Evolutionary conservation across 2,329 filamentous ascomycete species (phyloP).

Genomic region (Dryadomyces sulphureus): DNA sequence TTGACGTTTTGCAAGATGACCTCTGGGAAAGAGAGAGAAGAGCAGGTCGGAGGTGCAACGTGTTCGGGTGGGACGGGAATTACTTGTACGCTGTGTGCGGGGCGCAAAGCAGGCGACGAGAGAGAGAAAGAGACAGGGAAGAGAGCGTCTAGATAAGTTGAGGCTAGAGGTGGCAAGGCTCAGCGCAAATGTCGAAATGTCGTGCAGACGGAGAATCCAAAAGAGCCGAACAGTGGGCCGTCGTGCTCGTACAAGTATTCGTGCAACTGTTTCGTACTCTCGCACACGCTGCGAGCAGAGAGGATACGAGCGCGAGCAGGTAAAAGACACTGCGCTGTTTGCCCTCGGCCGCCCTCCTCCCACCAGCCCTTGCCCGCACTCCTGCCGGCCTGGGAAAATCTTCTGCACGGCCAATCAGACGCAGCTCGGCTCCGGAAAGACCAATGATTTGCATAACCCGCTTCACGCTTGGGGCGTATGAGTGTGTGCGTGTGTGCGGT

Average conservation of each 20-base stretch:
- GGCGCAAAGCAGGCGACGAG: too few relatives aligned
- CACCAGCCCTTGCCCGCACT: background rate
- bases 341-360: too few relatives aligned
- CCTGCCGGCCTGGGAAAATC: background rate
- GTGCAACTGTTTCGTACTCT: too few relatives aligned
- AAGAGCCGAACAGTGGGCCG: background rate
- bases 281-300: too few relatives aligned
- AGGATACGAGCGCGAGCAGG: too few relatives aligned
- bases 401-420: slow-evolving; percentile 5
- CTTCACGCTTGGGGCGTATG: background rate
- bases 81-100: too few relatives aligned
- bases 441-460: slow-evolving; percentile 10
- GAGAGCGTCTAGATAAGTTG: background rate
- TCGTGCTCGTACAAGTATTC: too few relatives aligned
- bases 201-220: slow-evolving; percentile 5
- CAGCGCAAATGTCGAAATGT: slow-evolving; percentile 1
- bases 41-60: background rate
- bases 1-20: slow-evolving; percentile 2
- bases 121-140: background rate
- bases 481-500: too few relatives aligned
- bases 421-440: background rate
- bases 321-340: too few relatives aligned
- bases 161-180: background rate
- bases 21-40: too few relatives aligned
- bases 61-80: slow-evolving; percentile 1